These are phyloP conservation scores for Chionographis japonica DNA, from an alignment of 106 monocot genomes.

Conservation along the genomic window DNA sequence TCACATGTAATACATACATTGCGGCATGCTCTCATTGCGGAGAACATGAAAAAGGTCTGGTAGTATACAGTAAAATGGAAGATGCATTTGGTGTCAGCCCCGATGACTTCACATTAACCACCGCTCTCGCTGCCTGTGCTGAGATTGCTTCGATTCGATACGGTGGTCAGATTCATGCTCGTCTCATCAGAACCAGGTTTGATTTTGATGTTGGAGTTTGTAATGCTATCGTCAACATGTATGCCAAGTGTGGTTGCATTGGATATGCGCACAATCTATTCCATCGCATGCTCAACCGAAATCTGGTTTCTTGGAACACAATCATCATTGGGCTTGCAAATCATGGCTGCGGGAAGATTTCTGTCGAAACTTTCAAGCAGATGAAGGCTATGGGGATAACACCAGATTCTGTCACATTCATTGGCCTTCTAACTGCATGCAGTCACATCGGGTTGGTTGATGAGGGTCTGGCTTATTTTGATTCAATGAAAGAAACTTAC, in stretches of 20 bases:
- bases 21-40: slow-evolving; percentile 35
- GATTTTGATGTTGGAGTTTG: slow-evolving; percentile 33
- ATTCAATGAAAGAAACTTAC: slow-evolving; percentile 35
- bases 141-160: slow-evolving; percentile 37
- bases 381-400: slow-evolving; percentile 19
- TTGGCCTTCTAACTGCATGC: slow-evolving; percentile 53
- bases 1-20: slow-evolving; percentile 60
- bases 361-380: slow-evolving; percentile 39
- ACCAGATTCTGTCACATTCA: slow-evolving; percentile 48
- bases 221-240: slow-evolving; percentile 69
- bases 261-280: slow-evolving; percentile 29
- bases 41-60: slow-evolving; percentile 42
- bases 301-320: slow-evolving; percentile 69
- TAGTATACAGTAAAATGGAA: slow-evolving; percentile 35
- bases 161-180: slow-evolving; percentile 51
- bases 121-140: slow-evolving; percentile 42
- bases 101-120: slow-evolving; percentile 46
- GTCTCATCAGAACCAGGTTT: slow-evolving; percentile 27
- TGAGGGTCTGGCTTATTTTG: slow-evolving; percentile 35
- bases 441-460: slow-evolving; percentile 52
- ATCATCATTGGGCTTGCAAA: slow-evolving; percentile 47
- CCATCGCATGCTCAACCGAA: slow-evolving; percentile 17
- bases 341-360: slow-evolving; percentile 35
- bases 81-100: slow-evolving; percentile 12
- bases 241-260: slow-evolving; percentile 60